Base-by-base conservation (phyloP, 1,284 basidiomycete species). In the Leccinum holopus region DNA sequence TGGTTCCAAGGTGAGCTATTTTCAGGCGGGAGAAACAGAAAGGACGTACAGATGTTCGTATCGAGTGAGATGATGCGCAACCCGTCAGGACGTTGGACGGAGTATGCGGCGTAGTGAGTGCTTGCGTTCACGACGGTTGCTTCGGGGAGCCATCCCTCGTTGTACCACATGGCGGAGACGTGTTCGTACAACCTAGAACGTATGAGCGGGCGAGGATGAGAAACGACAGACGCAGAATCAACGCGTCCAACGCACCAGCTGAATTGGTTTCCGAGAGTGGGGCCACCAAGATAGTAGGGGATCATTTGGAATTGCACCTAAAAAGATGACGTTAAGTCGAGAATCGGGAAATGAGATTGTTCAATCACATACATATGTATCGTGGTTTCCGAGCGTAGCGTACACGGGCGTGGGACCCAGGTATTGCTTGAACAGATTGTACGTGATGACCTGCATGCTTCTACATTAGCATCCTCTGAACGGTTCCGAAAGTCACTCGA, bases 31-130 rank as follows among this genome's bases (percentile, higher is more conserved):
- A 28, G 54, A 3, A 41, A 47, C 2, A 11, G 30, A 16, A 28
- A 6, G 10, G 33, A 67, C 70, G 55, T 71, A 87, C 87, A 91
- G 63, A 90, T 72, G 72, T 92, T 84, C 2, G 89, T 92, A 69
- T 93, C 92, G 57, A 94, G 74, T 10, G 88, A 85, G 62, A 94
- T 90, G 58, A 93, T 78, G 16, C 88, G 80, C 41, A 94, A 76
- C 0, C 90, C 90, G 61, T 91, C 85, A 1, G 75, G 70, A 10
- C 88, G 83, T 63, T 81, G 80, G 28, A 91, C 87, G 69, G 84
- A 84, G 69, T 91, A 94, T 1, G 81, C 90, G 3, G 84, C 83
- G 68, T 93, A 92, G 73, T 92, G 89, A 0, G 84, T 79, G 54
- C 82, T 80, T 0, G 88, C 88, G 55, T 84, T 78, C 58, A 82